phyloP scores from a whole-genome alignment of 139 green algal genomes.

The Pedinophyceae sp. region DNA sequence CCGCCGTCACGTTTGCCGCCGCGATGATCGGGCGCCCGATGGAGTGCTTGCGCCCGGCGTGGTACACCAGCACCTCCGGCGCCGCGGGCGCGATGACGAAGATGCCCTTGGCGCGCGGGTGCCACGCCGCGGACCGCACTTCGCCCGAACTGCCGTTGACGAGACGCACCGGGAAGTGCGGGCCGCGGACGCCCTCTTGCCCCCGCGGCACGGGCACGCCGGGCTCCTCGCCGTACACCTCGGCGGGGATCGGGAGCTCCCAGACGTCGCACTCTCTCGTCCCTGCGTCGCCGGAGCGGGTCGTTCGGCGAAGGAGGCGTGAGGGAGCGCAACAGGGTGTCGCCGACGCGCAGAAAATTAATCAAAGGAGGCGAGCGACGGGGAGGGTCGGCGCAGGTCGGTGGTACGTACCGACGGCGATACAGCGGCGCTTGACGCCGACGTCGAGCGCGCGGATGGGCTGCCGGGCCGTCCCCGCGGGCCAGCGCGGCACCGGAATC shows the following conservation, averaged over 20 bases:
- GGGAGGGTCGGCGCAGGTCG: too few species aligned
- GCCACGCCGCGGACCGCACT: not conserved
- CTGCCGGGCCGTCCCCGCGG: not conserved
- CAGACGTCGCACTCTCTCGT: not conserved
- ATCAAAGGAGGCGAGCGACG: too few species aligned
- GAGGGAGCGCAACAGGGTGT: too few species aligned
- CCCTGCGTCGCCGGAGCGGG: too few species aligned
- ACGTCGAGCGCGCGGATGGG: not conserved
- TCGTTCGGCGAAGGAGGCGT: too few species aligned
- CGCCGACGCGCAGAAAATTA: too few species aligned
- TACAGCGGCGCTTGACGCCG: not conserved
- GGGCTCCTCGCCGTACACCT: not conserved
- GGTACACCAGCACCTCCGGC: slow-evolving; percentile 5
- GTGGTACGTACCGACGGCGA: not conserved
- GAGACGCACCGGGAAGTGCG: not conserved
- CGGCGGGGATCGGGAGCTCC: not conserved
- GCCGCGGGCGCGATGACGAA: slow-evolving; percentile 2
- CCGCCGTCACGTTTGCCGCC: not conserved
- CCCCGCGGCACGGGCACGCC: too few species aligned
- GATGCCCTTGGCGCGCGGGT: not conserved
- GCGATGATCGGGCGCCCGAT: slow-evolving; percentile 3
- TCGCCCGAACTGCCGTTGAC: not conserved
- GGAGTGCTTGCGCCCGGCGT: not conserved
- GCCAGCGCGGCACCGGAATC: not conserved
- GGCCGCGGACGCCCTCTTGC: not conserved